Conservation (phyloP, 345 rosid species). For the Brassica rapa region DNA sequence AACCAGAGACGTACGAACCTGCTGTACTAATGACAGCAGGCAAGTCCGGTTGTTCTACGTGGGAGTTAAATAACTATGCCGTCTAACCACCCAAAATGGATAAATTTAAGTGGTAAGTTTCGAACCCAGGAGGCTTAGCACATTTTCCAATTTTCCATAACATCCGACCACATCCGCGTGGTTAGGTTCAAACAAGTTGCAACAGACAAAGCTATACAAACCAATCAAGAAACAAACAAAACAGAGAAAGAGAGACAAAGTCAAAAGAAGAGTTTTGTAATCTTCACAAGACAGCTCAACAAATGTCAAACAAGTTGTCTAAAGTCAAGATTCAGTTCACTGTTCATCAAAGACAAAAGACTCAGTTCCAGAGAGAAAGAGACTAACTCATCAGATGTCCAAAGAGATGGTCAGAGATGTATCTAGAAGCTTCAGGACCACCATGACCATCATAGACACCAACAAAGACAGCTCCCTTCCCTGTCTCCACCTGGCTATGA, state of each 20-base stretch:
- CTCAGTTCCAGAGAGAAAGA: neutral
- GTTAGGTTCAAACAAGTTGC: neutral
- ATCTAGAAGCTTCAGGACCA: constrained; percentile 89
- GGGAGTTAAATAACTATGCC: too few species aligned
- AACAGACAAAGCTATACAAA: neutral
- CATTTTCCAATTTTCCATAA: too few species aligned
- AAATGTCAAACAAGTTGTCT: neutral
- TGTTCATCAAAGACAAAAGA: constrained; percentile 20
- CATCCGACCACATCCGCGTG: too few species aligned
- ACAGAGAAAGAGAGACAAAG: constrained; percentile 13
- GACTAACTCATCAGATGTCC: constrained; percentile 69
- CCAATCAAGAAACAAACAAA: constrained; percentile 24
- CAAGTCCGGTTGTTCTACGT: too few species aligned
- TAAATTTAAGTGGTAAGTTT: too few species aligned
- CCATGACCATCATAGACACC: constrained; percentile 98
- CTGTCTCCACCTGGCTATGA: constrained; percentile 85
- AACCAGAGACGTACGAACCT: too few species aligned
- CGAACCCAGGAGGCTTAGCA: too few species aligned
- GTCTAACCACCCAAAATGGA: too few species aligned
- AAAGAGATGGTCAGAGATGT: constrained; percentile 79
- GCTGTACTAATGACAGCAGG: too few species aligned
- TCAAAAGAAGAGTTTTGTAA: constrained; percentile 14
- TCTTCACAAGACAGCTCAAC: constrained; percentile 7
- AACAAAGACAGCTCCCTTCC: constrained; percentile 63
- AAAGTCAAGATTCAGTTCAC: constrained; percentile 36